These are phyloP conservation scores for Colletotrichum zoysiae DNA, from an alignment of 2,329 filamentous ascomycete species.

Conservation along the genomic window DNA sequence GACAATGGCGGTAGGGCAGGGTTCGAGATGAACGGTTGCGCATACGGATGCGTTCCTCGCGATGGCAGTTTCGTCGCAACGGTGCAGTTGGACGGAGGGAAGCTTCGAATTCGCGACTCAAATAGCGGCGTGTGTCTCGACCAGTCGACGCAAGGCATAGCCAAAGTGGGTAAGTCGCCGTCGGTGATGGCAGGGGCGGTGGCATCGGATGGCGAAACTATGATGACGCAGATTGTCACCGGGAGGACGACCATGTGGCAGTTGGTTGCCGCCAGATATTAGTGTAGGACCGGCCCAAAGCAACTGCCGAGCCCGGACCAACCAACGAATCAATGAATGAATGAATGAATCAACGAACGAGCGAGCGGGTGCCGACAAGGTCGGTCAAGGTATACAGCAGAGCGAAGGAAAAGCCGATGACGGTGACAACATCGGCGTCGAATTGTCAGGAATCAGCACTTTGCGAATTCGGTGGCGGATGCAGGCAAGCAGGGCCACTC, in stretches of 20 bases:
- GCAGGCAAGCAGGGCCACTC: not conserved
- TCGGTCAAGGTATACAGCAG: slow-evolving; percentile 1
- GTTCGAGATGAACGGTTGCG: slow-evolving; percentile 35
- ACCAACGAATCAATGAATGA: not conserved
- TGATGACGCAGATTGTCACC: slow-evolving; percentile 32
- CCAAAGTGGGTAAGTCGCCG: slow-evolving; percentile 33
- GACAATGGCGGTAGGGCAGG: slow-evolving; percentile 17
- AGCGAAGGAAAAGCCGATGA: not conserved
- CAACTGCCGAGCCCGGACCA: not conserved
- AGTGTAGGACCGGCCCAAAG: not conserved
- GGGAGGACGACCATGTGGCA: slow-evolving; percentile 32
- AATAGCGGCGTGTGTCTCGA: slow-evolving; percentile 33
- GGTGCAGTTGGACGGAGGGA: slow-evolving; percentile 31
- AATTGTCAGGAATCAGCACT: not conserved
- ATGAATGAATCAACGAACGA: not conserved
- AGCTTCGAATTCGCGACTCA: slow-evolving; percentile 26
- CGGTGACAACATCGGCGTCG: not conserved
- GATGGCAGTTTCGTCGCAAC: slow-evolving; percentile 30
- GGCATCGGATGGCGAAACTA: slow-evolving; percentile 18
- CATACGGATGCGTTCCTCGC: slow-evolving; percentile 22
- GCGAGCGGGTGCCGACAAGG: not conserved
- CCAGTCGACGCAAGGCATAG: slow-evolving; percentile 38
- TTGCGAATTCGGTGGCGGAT: not conserved
- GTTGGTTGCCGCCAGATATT: slow-evolving; percentile 19
- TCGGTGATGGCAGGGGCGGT: slow-evolving; percentile 22